Evolutionary conservation across 1,139 yeast genomes (phyloP).

Genomic region (Maudiozyma humilis): DNA sequence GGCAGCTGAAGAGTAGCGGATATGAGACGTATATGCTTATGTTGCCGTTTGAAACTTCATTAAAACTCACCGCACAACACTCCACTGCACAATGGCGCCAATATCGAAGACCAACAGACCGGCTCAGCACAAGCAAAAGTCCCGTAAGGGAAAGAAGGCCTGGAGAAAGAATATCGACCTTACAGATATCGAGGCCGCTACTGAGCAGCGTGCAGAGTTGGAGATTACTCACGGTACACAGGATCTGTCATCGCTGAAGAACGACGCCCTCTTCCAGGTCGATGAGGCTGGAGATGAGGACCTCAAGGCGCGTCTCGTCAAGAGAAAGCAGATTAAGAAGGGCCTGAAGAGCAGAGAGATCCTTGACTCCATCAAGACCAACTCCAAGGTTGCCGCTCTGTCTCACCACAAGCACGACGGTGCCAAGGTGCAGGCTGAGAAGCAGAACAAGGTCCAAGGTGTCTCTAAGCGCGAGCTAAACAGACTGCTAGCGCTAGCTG

Average conservation of each 20-base stretch:
- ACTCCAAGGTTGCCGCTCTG: constrained; percentile 73
- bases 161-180: constrained; percentile 95
- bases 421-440: constrained; percentile 17
- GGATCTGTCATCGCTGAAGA: constrained; percentile 33
- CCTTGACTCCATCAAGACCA: constrained; percentile 42
- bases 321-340: constrained; percentile 38
- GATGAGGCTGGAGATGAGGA: constrained; percentile 59
- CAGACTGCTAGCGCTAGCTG: constrained; percentile 69
- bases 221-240: constrained; percentile 57
- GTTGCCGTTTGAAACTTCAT: no score
- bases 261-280: constrained; percentile 54
- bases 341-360: constrained; percentile 67
- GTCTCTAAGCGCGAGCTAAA: constrained; percentile 61
- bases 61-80: no score
- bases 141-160: constrained; percentile 87
- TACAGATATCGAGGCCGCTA: constrained; percentile 61
- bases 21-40: no score
- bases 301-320: constrained; percentile 35
- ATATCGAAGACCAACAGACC: constrained; percentile 31
- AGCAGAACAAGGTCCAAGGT: constrained; percentile 47
- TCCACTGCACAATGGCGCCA: constrained; percentile 20
- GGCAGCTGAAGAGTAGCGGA: background rate
- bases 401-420: constrained; percentile 33
- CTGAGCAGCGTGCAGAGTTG: constrained; percentile 62
- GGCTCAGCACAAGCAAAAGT: constrained; percentile 48